phyloP scores from a whole-genome alignment of 768 basidiomycete genomes.

The Mycena albidolilacea region DNA sequence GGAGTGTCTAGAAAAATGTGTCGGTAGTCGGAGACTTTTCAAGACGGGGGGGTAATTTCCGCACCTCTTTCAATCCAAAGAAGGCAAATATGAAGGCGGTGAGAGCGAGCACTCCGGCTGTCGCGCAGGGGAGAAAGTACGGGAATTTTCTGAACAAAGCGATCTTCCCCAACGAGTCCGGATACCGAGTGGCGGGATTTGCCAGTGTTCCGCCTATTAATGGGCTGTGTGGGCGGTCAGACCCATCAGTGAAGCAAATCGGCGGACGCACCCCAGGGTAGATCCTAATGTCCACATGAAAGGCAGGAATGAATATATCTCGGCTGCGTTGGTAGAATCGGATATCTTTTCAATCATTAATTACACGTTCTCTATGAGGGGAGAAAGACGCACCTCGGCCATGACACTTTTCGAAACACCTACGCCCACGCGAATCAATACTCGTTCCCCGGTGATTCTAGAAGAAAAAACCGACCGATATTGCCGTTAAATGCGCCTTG shows the following conservation, averaged over 20 bases:
- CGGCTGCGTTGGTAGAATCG: constrained; percentile 56
- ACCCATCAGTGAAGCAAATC: too few species aligned
- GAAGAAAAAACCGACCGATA: constrained; percentile 44
- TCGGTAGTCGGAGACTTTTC: not conserved
- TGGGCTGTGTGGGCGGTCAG: not conserved
- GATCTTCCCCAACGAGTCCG: constrained; percentile 34
- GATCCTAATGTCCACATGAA: constrained; percentile 53
- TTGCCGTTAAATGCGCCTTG: constrained; percentile 59
- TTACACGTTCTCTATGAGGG: too few species aligned
- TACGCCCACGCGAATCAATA: not conserved
- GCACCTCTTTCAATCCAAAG: constrained; percentile 42
- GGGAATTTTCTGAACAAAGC: constrained; percentile 35
- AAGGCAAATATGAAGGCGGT: constrained; percentile 33
- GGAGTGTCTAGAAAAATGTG: constrained; percentile 27
- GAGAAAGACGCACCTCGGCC: constrained; percentile 35
- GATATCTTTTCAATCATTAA: constrained; percentile 45
- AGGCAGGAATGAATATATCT: constrained; percentile 54
- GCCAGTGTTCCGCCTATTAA: constrained; percentile 41
- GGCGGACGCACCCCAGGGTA: constrained; percentile 48
- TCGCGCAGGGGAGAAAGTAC: constrained; percentile 41
- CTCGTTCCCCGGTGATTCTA: not conserved
- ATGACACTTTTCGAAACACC: constrained; percentile 44
- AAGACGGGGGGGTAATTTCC: not conserved
- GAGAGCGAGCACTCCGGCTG: constrained; percentile 32
- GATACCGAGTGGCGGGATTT: constrained; percentile 35